Base-by-base conservation (phyloP, 257 asterid species). In the Nicotiana tomentosiformis region DNA sequence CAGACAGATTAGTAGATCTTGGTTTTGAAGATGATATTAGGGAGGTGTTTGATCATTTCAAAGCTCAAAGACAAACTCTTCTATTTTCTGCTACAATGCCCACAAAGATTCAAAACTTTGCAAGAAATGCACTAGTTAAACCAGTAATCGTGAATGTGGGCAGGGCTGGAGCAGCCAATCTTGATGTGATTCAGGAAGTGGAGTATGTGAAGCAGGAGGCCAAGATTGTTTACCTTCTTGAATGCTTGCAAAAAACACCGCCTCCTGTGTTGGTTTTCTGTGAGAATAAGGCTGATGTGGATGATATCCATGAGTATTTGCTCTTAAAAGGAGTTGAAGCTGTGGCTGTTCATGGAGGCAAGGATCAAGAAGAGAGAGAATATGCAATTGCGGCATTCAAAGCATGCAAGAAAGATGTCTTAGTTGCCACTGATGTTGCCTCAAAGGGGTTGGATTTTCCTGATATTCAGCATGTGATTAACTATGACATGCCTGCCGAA, bases 41-140 rank as follows among this genome's bases (percentile, higher is more conserved):
- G 85, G 98, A 93, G 87, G 97, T 94, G 20, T 94, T 94, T 77
- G 98, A 94, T 87, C 98, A 94, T 86, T 93, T 93, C 88, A 93
- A 93, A 88, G 95, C 92, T 72, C 98, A 94, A 88, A 85, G 98
- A 18, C 98, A 94, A 83, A 94, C 98, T 68, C 98, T 94, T 78
- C 88, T 93, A 37, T 94, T 94, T 85, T 94, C 98, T 16, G 97
- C 98, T 68, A 93, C 98, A 65, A 94, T 94, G 98, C 98, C 97
- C 12, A 87, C 93, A 17, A 94, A 94, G 90, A 92, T 94, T 55
- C 97, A 94, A 82, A 93, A 89, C 78, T 94, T 94, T 78, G 97
- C 98, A 29, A 88, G 88, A 85, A 92, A 95, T 77, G 97, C 98
- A 17, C 86, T 93, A 37, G 97, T 94, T 60, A 93, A 94, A 80